Conservation (phyloP, 805 yeast genomes). For the Kluyveromyces aestuarii region DNA sequence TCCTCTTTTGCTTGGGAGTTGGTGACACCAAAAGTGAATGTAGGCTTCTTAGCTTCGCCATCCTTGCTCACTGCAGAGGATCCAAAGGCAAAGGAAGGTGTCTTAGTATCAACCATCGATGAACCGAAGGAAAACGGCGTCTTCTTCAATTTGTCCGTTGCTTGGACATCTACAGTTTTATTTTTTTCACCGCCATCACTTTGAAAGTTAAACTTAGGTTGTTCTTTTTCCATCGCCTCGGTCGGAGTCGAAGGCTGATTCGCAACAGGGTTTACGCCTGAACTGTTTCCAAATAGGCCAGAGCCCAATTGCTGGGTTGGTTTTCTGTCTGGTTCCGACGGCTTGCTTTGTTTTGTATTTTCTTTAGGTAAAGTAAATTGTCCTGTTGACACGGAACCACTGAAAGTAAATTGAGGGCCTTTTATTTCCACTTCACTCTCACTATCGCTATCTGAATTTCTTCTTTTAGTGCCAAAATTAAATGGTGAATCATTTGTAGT, state of each 20-base stretch:
- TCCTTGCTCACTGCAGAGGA: not conserved
- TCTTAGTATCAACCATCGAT: not conserved
- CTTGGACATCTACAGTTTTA: not conserved
- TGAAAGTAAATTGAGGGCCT: slow-evolving; percentile 35
- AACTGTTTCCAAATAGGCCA: not conserved
- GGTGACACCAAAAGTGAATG: slow-evolving; percentile 20
- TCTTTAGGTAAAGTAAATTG: slow-evolving; percentile 27
- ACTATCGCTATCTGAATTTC: slow-evolving; percentile 19
- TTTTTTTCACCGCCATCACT: not conserved
- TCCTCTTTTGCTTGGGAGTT: slow-evolving; percentile 3
- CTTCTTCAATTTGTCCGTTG: not conserved
- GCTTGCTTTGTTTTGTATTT: not conserved
- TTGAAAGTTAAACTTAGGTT: not conserved
- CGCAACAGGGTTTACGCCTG: not conserved
- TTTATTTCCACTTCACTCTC: slow-evolving; percentile 27
- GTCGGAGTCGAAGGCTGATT: not conserved
- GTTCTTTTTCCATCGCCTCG: not conserved
- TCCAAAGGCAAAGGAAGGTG: not conserved
- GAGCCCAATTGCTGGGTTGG: not conserved
- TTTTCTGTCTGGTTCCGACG: not conserved
- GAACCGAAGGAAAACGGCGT: not conserved
- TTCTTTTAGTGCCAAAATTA: slow-evolving; percentile 30
- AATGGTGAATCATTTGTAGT: slow-evolving; percentile 43
- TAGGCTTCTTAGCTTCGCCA: slow-evolving; percentile 12
- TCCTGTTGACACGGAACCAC: slow-evolving; percentile 27